A percentile compares a stretch with the other conserved stretches of the same genome.
Conservation (phyloP, 192 early-diverging fungal genomes). For the Podila epicladia region DNA sequence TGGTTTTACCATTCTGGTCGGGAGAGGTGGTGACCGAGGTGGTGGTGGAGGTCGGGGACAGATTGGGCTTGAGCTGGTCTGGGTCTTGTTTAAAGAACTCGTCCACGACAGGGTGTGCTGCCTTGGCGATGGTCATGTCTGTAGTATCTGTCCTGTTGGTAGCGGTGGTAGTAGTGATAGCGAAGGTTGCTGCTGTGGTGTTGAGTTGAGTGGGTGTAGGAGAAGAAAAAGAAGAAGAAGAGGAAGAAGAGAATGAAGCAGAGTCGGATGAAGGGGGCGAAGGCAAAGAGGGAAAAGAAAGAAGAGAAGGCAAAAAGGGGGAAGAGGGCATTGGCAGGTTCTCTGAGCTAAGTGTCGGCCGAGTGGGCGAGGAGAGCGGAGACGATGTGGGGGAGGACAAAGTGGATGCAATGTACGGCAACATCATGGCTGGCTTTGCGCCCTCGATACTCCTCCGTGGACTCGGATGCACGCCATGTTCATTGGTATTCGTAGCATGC, state of each 20-base stretch:
- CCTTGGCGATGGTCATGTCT: neutral
- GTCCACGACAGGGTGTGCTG: constrained; percentile 2
- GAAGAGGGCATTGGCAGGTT: neutral
- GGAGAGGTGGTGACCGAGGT: too few species aligned
- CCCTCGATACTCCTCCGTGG: neutral
- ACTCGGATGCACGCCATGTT: neutral
- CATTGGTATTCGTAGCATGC: neutral
- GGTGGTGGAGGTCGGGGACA: constrained; percentile 4
- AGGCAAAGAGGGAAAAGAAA: neutral
- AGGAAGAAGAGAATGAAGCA: constrained; percentile 4
- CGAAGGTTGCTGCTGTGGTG: constrained; percentile 16
- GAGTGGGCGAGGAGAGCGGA: constrained; percentile 6
- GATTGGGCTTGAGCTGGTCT: neutral
- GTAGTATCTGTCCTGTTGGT: neutral
- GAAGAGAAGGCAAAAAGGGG: constrained; percentile 5
- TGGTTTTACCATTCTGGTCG: neutral
- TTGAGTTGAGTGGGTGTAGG: neutral
- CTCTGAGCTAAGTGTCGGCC: neutral
- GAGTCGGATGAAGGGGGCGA: constrained; percentile 6
- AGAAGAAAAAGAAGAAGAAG: neutral
- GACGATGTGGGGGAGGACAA: constrained; percentile 8
- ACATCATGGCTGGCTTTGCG: constrained; percentile 12
- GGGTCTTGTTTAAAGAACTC: neutral
- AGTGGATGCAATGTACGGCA: constrained; percentile 12
- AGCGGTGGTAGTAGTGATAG: constrained; percentile 8